Conservation (phyloP, 2,329 filamentous ascomycete species). For the Trichoderma hamatum region DNA sequence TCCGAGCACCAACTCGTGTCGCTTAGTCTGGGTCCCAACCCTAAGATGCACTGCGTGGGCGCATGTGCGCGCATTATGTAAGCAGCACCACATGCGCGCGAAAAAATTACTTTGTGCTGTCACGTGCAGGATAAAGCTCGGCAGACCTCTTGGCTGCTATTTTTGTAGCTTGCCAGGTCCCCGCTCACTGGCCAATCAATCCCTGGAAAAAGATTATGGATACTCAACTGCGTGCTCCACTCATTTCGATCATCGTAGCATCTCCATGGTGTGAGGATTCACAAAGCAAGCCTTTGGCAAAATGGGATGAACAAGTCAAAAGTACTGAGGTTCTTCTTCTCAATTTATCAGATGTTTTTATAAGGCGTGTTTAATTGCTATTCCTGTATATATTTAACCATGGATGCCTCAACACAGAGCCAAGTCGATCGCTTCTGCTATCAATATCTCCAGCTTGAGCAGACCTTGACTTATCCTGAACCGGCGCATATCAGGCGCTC, state of each 20-base stretch:
- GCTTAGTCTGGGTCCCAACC: conserved; percentile 51
- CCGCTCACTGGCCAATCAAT: background rate
- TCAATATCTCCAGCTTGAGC: conserved; percentile 80
- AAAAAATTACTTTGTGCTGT: background rate
- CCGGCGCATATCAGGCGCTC: conserved; percentile 59
- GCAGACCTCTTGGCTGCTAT: background rate
- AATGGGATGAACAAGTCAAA: background rate
- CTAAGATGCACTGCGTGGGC: conserved; percentile 39
- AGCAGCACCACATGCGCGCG: background rate
- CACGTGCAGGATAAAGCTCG: conserved; percentile 22
- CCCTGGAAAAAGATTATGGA: background rate
- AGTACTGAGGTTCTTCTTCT: background rate
- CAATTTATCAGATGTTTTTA: background rate
- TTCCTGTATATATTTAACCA: background rate
- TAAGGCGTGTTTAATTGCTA: background rate
- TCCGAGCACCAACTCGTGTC: conserved; percentile 40
- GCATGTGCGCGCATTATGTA: conserved; percentile 5
- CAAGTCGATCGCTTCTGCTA: conserved; percentile 60
- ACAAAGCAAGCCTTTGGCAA: background rate
- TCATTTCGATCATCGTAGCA: background rate
- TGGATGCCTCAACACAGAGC: conserved; percentile 27
- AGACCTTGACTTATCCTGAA: conserved; percentile 65
- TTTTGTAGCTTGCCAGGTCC: background rate
- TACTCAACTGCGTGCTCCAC: background rate
- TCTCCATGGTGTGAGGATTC: background rate